Base-by-base conservation (phyloP, 495 filamentous ascomycete species). In the Chlorociboria aeruginascens region DNA sequence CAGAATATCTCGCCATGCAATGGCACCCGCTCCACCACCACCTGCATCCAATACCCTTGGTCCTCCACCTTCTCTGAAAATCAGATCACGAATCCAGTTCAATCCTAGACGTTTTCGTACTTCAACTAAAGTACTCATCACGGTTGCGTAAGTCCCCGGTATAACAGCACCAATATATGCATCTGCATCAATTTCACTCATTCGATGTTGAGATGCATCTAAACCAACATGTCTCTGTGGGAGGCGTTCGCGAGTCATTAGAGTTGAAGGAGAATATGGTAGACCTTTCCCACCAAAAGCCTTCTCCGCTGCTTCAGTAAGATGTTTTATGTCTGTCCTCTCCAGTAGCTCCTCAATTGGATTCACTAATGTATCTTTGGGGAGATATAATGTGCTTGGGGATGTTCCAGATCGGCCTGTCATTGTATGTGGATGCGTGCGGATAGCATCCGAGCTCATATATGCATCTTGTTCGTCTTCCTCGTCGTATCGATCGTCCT, bases 161-260 rank as follows among this genome's bases (percentile, higher is more conserved):
- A 94, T 78, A 9, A 93, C 70, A 7, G 79, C 77, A 4, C 88
- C 77, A 25, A 95, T 55, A 54, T 78, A 96, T 3, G 80, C 74
- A 69, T 95, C 86, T n/a, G 80, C 84, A 59, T 95, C 85, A 64
- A 95, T 90, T 28, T 86, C 79, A 3, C 69, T 69, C 86, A 96
- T 93, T 29, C 67, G 66, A 45, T 73, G 67, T 46, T 92, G 82
- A 3, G 73, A 71, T 2, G 86, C 82, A 53, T 81, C 73, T 14
- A 97, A 61, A 1, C 72, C 70, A 25, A 96, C 80, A 2, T 77
- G 69, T 48, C 77, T 75, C 63, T 90, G 85, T 30, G 76, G 74
- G 39, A 73, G 44, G 20, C 73, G 69, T 44, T 58, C 44, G 38
- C 63, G 60, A 17, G 67, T 56, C 25, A 65, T 62, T 10, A 73